Evolutionary conservation across 202 grass and related monocot species (phyloP), one percentile per base, ranked within the genome.

Genomic region (Elaeis oleifera): DNA sequence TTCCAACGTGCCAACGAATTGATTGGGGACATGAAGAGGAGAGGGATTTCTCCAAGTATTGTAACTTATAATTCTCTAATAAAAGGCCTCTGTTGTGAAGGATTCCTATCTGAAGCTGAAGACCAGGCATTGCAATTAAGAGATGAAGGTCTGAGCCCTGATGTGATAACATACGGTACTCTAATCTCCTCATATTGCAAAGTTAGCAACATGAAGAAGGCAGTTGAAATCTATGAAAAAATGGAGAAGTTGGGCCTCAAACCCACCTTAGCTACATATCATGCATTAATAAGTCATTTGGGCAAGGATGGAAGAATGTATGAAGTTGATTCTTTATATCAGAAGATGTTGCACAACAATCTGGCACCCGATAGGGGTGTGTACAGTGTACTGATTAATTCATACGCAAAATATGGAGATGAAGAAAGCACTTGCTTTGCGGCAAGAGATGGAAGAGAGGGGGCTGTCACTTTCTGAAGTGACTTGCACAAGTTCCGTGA

Each of bases 131-230:
- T 49, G 50, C 69, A 20, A 29, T 74, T 89, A 78, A 71, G 39
- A 72, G 66, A 81, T 59, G 57, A 78, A 5, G 77, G 77, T 2
- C 32, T 78, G 23, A 60, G 49, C 17, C 77, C 85, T 74, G 85
- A 89, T 64, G 77, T 72, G 51, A 44, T 89, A 51, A 80, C 76
- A 67, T 89, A 84, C 63, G 79, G 77, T 59, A 83, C 80, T 68
- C 58, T 84, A 69, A 84, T 89, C 73, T 80, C 85, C 58, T 77
- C 77, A 74, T 78, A 53, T 52, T 89, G 85, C 77, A 63, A 80
- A 51, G 58, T 54, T 62, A 39, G 61, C 8, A 66, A 74, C 59
- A 72, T 36, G 64, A 55, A 64, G n/a, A 78, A 59, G 74, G 80
- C 80, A 67, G 68, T 78, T 65, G 70, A 89, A 57, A 49, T 84